Evolutionary conservation across 2,329 filamentous ascomycete genomes (phyloP), one percentile per base, ranked within the genome.

Genomic region (Harringtonia aguacate): DNA sequence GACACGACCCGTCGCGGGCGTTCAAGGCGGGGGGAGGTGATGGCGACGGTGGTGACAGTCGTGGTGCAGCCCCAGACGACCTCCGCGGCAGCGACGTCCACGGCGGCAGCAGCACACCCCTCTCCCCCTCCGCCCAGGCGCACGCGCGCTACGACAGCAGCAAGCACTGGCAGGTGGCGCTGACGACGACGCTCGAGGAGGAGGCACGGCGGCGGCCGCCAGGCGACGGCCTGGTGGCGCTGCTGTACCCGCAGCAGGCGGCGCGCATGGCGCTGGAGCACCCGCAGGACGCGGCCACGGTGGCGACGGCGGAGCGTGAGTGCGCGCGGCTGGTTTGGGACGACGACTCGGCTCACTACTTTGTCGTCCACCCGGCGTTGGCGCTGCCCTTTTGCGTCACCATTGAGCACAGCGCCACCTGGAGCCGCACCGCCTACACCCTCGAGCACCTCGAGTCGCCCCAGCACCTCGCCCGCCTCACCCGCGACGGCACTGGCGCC

Each of bases 311-410:
- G 1, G 77, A 84, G 56, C 70, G 74, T 28, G 82, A 87, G 61
- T 79, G 77, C 52, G 84, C 78, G 21, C 72, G 79, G 3, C 72
- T 89, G 3, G 76, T 84, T n/a, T 87, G 81, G 75, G 78, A 82
- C 54, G 72, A 75, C 27, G 78, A 82, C 54, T 71, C 66, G 45
- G 59, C 62, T 7, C 72, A 65, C 52, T 72, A 79, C 58, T 82
- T 76, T 57, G 65, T 82, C n/a, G 75, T 74, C 24, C 78, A 81
- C 56, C 76, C 76, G 3, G 73, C 76, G 0, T 66, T 81, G 17
- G 72, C 73, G n/a, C 72, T 74, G 35, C 78, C 78, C 1, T 82
- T 82, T 56, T 72, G 74, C 57, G 65, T 81, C 30, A 70, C 73
- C 1, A 65, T 81, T 37, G 71, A 76, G 57, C 69, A 75, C 17